These are phyloP conservation scores for Alloascoidea hylecoeti DNA, from an alignment of 805 yeast species.

Conservation along the genomic window DNA sequence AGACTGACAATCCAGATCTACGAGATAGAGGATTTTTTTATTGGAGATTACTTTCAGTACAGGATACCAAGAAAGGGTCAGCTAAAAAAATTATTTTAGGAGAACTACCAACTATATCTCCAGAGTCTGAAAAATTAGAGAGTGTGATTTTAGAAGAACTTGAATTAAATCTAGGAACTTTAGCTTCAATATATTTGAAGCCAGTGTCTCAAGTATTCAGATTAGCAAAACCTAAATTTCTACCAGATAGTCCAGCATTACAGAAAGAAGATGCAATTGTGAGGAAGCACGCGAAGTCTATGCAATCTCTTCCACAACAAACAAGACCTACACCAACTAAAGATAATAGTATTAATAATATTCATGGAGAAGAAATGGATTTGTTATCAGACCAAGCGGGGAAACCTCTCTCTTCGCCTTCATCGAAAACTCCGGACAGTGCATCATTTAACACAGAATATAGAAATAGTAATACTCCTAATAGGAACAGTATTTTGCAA, in stretches of 20 bases:
- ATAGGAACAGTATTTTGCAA: no score
- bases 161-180: constrained; percentile 66
- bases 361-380: no score
- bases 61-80: constrained; percentile 23
- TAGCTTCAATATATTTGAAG: constrained; percentile 74
- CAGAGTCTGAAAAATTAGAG: constrained; percentile 58
- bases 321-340: no score
- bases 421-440: no score
- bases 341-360: no score
- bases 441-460: no score
- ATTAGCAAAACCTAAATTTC: constrained; percentile 32
- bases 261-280: constrained; percentile 8
- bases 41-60: constrained; percentile 60
- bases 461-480: no score
- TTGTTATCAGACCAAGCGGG: no score
- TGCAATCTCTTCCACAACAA: no score
- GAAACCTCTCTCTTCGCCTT: no score
- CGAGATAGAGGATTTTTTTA: constrained; percentile 79
- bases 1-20: constrained; percentile 67
- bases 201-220: constrained; percentile 77
- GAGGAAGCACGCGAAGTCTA: no score
- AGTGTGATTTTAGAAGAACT: constrained; percentile 63
- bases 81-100: constrained; percentile 44
- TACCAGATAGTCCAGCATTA: constrained; percentile 37
- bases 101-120: constrained; percentile 44